Conservation (phyloP, 139 green algal species). For the Diplosphaera chodatii region DNA sequence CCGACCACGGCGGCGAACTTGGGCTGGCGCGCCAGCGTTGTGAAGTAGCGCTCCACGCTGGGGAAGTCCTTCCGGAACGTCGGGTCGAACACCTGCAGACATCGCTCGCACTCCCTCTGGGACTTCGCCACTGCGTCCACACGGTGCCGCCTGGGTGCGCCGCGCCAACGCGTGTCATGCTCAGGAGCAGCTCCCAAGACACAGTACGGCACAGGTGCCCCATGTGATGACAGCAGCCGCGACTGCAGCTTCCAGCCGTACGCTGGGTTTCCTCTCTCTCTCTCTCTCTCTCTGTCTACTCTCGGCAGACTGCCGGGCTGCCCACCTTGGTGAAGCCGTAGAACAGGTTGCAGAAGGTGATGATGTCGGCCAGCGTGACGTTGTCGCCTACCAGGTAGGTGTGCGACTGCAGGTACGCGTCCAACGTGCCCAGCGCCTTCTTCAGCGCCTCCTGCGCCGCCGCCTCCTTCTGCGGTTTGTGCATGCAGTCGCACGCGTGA, state of each 20-base stretch:
- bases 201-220: no score
- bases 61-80: slow-evolving; percentile 39
- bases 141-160: no score
- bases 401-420: slow-evolving; percentile 32
- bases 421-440: slow-evolving; percentile 29
- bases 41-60: slow-evolving; percentile 46
- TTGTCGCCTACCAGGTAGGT: slow-evolving; percentile 51
- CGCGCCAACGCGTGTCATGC: no score
- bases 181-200: no score
- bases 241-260: no score
- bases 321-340: slow-evolving; percentile 33
- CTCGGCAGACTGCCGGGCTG: no score
- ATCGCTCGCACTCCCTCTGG: no score
- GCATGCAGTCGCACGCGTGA: not conserved
- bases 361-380: slow-evolving; percentile 60
- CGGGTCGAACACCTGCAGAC: slow-evolving; percentile 31
- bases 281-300: no score
- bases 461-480: slow-evolving; percentile 34
- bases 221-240: no score
- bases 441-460: slow-evolving; percentile 27
- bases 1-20: slow-evolving; percentile 39
- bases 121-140: no score
- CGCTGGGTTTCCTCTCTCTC: no score
- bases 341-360: slow-evolving; percentile 36
- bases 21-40: slow-evolving; percentile 45